Evolutionary conservation across 192 early-diverging fungal species (phyloP), one percentile per base, ranked within the genome.

Genomic region (Mortierella antarctica): DNA sequence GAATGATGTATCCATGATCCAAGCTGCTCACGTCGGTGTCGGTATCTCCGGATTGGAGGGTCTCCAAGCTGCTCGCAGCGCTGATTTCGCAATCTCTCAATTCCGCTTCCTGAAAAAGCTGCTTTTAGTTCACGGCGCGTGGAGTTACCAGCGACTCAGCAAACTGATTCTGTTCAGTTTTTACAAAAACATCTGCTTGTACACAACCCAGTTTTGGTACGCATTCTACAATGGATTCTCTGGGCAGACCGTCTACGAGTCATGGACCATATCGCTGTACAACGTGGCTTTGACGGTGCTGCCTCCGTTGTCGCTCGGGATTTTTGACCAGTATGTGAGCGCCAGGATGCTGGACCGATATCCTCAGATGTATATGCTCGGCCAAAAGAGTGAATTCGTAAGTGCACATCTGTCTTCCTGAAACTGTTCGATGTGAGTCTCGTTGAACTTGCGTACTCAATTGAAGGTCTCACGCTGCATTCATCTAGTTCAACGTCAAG

Each of bases 1-100:
- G 42, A 99, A 99, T 80, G 98, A 99, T 78, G 97, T 99, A 0
- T 93, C 92, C 23, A 99, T 99, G 98, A 99, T 99, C 76, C 98
- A 99, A 78, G 98, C 97, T 12, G 97, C 97, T 21, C 97, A 99
- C 71, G 97, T 99, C 39, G 98, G 98, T 57, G 91, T 99, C 12
- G 98, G 98, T 57, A 99, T 99, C 72, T 93, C 89, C 57, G 98
- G 98, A 31, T 89, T 95, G 67, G 98, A 99, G 74, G 98, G 98
- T 48, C 86, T 99, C 62, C 98, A 99, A 73, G 98, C 98, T 6
- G 97, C 97, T 5, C 92, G 98, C 15, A 92, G 93, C 67, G 95
- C 98, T 0, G 98, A 99, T 86, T 98, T 99, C 85, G 94, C 98
- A n/a, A 98, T 99, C 71, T 95, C 95, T 15, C 98, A 99, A 75